Evolutionary conservation across 179 eudicot genomes (phyloP).

Genomic region (Amaranthus tricolor): DNA sequence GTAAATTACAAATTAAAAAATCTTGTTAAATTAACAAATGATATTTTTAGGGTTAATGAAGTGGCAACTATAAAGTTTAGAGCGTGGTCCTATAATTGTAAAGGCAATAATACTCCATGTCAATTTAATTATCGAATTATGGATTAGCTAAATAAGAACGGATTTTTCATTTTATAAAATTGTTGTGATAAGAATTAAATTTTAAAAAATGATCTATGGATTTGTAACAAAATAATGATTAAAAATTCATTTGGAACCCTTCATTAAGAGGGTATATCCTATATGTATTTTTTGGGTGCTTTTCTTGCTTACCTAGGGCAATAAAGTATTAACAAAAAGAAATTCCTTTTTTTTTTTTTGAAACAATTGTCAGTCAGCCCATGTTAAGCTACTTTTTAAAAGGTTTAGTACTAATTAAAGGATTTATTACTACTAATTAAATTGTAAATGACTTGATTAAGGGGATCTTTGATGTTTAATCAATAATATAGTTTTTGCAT

Average conservation of each 20-base stretch:
- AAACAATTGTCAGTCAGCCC: too few species aligned
- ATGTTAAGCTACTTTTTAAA: too few species aligned
- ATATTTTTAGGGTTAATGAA: background rate
- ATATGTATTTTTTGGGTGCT: background rate
- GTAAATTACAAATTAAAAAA: too few species aligned
- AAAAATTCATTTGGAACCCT: background rate
- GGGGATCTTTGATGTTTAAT: too few species aligned
- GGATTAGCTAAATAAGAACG: background rate
- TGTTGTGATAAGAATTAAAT: too few species aligned
- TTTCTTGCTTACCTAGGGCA: constrained; percentile 14
- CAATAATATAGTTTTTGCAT: too few species aligned
- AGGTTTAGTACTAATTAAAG: too few species aligned
- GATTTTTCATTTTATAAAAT: background rate
- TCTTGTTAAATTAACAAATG: too few species aligned
- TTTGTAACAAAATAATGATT: background rate
- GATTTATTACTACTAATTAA: too few species aligned
- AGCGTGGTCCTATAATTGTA: constrained; percentile 5
- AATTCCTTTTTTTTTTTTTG: too few species aligned
- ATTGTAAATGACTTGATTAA: too few species aligned
- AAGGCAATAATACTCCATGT: background rate
- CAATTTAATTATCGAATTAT: background rate
- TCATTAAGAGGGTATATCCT: constrained; percentile 15
- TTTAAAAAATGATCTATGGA: background rate
- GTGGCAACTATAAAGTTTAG: background rate
- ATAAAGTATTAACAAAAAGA: too few species aligned